Conservation (phyloP, 2,329 filamentous ascomycete genomes). For the Calcarisporium arbuscula region DNA sequence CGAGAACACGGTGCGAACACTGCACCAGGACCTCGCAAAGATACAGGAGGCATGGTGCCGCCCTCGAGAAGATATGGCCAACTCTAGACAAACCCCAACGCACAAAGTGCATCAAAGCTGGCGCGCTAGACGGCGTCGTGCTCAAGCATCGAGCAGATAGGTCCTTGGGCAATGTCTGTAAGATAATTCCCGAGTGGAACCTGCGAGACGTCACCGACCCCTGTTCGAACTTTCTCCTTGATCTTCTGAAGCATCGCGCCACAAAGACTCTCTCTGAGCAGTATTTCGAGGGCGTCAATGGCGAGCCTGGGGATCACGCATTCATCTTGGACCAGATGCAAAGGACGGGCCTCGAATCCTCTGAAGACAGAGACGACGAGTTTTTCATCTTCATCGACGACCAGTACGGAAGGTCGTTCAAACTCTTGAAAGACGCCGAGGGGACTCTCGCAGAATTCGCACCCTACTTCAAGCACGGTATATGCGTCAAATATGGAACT, state of each 20-base stretch:
- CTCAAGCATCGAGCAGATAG: conserved; percentile 27
- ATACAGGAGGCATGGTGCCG: conserved; percentile 27
- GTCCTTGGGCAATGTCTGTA: conserved; percentile 29
- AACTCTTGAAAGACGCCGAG: conserved; percentile 9
- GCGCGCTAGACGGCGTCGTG: conserved; percentile 23
- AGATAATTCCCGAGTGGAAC: conserved; percentile 38
- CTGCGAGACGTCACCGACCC: conserved; percentile 31
- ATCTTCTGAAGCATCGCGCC: conserved; percentile 31
- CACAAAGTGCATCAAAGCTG: conserved; percentile 26
- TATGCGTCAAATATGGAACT: conserved; percentile 19
- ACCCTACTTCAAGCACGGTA: conserved; percentile 14
- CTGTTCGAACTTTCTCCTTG: conserved; percentile 29
- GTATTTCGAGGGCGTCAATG: conserved; percentile 23
- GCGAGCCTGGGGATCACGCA: conserved; percentile 25
- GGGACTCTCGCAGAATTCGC: conserved; percentile 9
- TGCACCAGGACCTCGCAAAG: conserved; percentile 33
- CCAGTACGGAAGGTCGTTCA: conserved; percentile 29
- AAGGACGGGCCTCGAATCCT: conserved; percentile 24
- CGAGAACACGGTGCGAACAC: no score
- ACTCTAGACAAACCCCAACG: conserved; percentile 28
- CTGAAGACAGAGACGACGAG: conserved; percentile 22
- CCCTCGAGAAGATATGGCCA: conserved; percentile 32
- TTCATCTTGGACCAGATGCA: conserved; percentile 29
- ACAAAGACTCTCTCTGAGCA: conserved; percentile 26
- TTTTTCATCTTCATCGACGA: conserved; percentile 27